Base-by-base conservation (phyloP, 805 yeast species). In the Phaffomyces thermotolerans region DNA sequence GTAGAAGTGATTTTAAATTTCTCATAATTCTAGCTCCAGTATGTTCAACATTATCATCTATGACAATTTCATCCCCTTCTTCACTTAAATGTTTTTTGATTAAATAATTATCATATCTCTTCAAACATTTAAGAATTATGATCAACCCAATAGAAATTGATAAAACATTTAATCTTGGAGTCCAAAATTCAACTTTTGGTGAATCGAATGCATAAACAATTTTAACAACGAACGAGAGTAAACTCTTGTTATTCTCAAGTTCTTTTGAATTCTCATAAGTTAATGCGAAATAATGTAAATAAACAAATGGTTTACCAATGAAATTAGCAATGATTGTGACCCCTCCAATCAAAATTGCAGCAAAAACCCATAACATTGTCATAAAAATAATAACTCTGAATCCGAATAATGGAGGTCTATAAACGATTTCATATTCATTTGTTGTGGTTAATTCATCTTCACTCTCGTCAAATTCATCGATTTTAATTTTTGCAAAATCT, bases 341-440 rank as follows among this genome's bases (percentile, higher is more conserved):
- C 10, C 55, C 57, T 13, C 52, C 43, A 7, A 65, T 56, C 23
- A 67, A 36, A 1, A 59, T 14, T n/a, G 72, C 57, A 0, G 81
- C 70, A 50, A 68, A 71, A 1, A 68, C 45, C 76, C 78, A 75
- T 6, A 75, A 55, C 49, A 66, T 58, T 2, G 57, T 53, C 27
- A 76, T 52, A 27, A 69, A 49, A 0, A 46, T 24, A 20, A 73
- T 66, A 31, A 88, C 71, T 46, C 96, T 71, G 2, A 56, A 29
- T 41, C 78, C 72, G 61, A 91, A 86, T 40, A 72, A 52, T 2
- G 95, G 95, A 5, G 99, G 98, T 37, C 87, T 71, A 64, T 90
- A 95, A 3, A 90, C 96, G 25, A 90, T 76, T 3, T 76, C 71
- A 61, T 90, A 88, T 2, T 63, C 61, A 44, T 68, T 66, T 24